A percentile compares a stretch with the other conserved stretches of the same genome.
Evolutionary conservation across 345 rosid genomes (phyloP).

Genomic region (Mallotus nudiflorus): DNA sequence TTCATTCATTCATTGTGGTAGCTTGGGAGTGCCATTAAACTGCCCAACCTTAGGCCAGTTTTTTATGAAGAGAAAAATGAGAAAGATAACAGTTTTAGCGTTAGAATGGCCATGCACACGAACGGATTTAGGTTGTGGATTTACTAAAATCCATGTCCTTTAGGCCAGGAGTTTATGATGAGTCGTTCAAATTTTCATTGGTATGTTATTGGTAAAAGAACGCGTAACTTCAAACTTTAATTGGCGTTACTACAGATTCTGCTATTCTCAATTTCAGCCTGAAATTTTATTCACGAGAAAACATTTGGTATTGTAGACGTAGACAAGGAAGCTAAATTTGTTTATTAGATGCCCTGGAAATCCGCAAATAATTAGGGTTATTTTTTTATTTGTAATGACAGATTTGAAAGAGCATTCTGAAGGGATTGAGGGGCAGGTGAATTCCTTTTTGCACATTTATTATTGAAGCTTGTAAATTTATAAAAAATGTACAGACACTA

Average conservation of each 20-base stretch:
- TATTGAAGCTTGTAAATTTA: slow-evolving; percentile 9
- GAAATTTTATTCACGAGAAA: neutral
- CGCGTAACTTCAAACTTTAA: neutral
- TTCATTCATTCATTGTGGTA: neutral
- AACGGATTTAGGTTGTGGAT: neutral
- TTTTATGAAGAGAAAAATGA: neutral
- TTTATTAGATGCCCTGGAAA: neutral
- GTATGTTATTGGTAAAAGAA: neutral
- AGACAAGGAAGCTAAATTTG: neutral
- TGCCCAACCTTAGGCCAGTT: neutral
- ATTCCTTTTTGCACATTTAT: slow-evolving; percentile 10
- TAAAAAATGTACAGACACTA: slow-evolving; percentile 13
- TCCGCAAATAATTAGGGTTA: neutral
- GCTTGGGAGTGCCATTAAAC: neutral
- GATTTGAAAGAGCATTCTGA: neutral
- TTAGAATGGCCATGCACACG: neutral
- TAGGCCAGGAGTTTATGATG: no score
- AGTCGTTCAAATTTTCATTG: neutral
- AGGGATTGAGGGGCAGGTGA: slow-evolving; percentile 16
- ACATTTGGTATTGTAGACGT: neutral
- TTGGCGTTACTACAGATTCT: neutral
- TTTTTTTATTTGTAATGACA: slow-evolving; percentile 2
- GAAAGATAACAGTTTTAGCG: neutral
- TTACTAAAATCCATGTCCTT: neutral
- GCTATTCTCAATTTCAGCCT: neutral